These are phyloP conservation scores for Lumnitzera racemosa DNA, from an alignment of 345 rosid genomes.

Conservation along the genomic window DNA sequence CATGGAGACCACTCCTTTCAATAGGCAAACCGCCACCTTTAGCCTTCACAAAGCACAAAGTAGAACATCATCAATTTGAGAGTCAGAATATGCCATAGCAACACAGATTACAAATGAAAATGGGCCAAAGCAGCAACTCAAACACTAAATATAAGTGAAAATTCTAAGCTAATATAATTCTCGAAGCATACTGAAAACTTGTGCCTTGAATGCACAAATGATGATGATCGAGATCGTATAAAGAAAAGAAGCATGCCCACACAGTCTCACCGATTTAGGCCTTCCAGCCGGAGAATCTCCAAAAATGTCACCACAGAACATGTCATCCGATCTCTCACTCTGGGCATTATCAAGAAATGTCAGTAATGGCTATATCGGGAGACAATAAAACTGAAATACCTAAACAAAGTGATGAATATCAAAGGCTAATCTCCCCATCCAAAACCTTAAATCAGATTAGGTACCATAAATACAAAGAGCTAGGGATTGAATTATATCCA, in stretches of 20 bases:
- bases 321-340: conserved; percentile 83
- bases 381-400: background rate
- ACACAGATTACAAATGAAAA: background rate
- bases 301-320: conserved; percentile 86
- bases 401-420: background rate
- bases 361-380: background rate
- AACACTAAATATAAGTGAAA: background rate
- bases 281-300: conserved; percentile 87
- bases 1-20: conserved; percentile 77
- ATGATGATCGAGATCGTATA: background rate
- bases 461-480: conserved; percentile 8
- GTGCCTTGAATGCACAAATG: too few relatives aligned
- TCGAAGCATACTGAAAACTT: too few relatives aligned
- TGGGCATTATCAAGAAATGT: conserved; percentile 27
- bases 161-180: background rate
- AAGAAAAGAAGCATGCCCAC: conserved; percentile 1
- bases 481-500: too few relatives aligned
- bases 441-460: background rate
- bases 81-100: background rate
- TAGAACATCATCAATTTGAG: conserved; percentile 12
- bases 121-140: background rate
- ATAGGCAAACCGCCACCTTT: conserved; percentile 63
- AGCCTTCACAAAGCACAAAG: conserved; percentile 40
- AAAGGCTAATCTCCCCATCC: background rate
- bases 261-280: conserved; percentile 43